Evolutionary conservation across 2,329 filamentous ascomycete genomes (phyloP).

Genomic region (Trichoderma semiorbis): DNA sequence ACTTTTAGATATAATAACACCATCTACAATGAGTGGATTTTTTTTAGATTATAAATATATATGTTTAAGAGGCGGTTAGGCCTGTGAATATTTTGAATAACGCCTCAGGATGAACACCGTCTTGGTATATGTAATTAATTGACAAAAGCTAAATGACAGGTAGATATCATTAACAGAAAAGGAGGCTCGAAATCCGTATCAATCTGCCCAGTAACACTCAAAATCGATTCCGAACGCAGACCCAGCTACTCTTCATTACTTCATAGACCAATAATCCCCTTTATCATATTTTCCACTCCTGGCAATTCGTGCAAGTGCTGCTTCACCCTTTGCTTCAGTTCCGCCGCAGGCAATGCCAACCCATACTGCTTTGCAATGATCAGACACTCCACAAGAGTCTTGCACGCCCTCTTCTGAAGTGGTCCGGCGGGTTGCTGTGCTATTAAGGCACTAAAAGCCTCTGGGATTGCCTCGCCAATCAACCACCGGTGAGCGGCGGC

Average conservation of each 20-base stretch:
- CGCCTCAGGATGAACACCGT: too few relatives aligned
- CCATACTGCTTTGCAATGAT: conserved; percentile 5
- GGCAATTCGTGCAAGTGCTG: not conserved
- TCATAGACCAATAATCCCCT: not conserved
- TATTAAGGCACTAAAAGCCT: not conserved
- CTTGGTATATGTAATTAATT: not conserved
- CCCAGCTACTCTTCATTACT: not conserved
- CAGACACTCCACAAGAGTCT: not conserved
- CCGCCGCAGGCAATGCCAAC: not conserved
- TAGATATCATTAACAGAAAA: not conserved
- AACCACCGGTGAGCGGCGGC: not conserved
- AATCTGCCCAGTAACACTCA: not conserved
- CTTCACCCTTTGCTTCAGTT: not conserved
- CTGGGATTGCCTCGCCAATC: conserved; percentile 3
- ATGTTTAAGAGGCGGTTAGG: too few relatives aligned
- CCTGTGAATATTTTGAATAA: too few relatives aligned
- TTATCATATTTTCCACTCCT: not conserved
- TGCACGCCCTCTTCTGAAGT: not conserved
- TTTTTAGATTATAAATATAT: too few relatives aligned
- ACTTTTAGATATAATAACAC: not conserved
- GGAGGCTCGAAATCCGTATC: not conserved
- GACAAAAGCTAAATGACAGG: not conserved
- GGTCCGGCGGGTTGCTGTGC: not conserved
- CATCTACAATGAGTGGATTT: not conserved
- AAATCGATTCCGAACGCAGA: not conserved